Conservation (phyloP, 257 asterid genomes). For the Nemophila menziesii region DNA sequence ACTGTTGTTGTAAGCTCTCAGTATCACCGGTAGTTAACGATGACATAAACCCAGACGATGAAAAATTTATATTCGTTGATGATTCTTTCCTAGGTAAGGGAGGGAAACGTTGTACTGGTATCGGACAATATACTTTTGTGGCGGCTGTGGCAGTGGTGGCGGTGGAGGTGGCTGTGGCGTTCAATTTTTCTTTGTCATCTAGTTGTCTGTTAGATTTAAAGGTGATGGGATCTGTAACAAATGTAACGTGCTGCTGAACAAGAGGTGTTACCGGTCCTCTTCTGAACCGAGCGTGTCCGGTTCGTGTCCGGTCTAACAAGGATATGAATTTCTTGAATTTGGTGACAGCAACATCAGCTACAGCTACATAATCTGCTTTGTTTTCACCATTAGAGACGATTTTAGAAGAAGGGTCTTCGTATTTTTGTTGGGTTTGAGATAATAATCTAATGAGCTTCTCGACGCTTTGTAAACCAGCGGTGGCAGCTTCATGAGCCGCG, state of each 20-base stretch:
- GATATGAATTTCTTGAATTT: conserved; percentile 51
- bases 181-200: no score
- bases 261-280: conserved; percentile 30
- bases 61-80: conserved; percentile 25
- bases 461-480: conserved; percentile 49
- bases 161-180: neutral
- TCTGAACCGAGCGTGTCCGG: conserved; percentile 61
- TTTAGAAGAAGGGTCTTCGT: conserved; percentile 13
- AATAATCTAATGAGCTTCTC: conserved; percentile 39
- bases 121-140: conserved; percentile 48
- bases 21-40: conserved; percentile 42
- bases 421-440: conserved; percentile 20
- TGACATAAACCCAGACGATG: conserved; percentile 8
- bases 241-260: no score
- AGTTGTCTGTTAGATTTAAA: neutral
- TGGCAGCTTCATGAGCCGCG: conserved; percentile 53
- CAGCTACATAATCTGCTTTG: conserved; percentile 30
- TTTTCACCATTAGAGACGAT: conserved; percentile 1
- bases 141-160: neutral
- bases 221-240: no score
- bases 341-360: conserved; percentile 42
- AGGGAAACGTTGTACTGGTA: conserved; percentile 77
- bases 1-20: conserved; percentile 24
- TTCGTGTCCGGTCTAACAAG: conserved; percentile 29
- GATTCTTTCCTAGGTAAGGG: conserved; percentile 20